Conservation (phyloP, 768 basidiomycete species). For the Chlorophyllum brunneum region DNA sequence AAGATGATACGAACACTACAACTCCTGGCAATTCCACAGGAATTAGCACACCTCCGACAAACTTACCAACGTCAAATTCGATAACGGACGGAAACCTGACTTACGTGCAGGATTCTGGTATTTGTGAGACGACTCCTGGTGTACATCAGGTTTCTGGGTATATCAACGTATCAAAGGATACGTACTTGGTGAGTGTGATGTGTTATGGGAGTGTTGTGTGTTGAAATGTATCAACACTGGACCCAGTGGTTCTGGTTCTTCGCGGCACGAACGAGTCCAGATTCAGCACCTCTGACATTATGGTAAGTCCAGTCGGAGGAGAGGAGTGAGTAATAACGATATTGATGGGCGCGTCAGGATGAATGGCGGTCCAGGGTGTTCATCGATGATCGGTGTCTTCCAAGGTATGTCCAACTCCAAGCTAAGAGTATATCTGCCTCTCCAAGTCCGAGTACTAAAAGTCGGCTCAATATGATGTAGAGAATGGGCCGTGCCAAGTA, state of each 20-base stretch:
- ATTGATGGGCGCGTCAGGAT: too few relatives aligned
- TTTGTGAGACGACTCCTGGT: constrained; percentile 49
- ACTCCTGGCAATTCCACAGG: background rate
- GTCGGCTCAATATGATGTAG: background rate
- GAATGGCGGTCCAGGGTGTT: constrained; percentile 42
- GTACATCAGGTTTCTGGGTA: constrained; percentile 64
- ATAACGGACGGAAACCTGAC: background rate
- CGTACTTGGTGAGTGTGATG: constrained; percentile 49
- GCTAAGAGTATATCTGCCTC: background rate
- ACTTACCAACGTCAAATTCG: background rate
- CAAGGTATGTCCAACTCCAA: constrained; percentile 46
- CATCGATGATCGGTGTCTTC: constrained; percentile 59
- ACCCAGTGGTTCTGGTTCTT: constrained; percentile 64
- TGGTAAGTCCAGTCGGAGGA: too few relatives aligned
- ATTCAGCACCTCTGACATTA: constrained; percentile 54
- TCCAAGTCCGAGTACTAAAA: too few relatives aligned
- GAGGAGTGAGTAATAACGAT: too few relatives aligned
- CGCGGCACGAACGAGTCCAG: constrained; percentile 53
- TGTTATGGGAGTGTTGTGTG: too few relatives aligned
- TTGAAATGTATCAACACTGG: too few relatives aligned
- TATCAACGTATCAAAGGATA: constrained; percentile 53
- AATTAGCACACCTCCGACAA: background rate
- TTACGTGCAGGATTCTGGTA: constrained; percentile 4
- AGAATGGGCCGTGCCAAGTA: constrained; percentile 8
- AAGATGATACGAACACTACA: background rate